These are phyloP conservation scores for Blastobotrys malaysiensis DNA, from an alignment of 1,139 yeast species.

Conservation along the genomic window DNA sequence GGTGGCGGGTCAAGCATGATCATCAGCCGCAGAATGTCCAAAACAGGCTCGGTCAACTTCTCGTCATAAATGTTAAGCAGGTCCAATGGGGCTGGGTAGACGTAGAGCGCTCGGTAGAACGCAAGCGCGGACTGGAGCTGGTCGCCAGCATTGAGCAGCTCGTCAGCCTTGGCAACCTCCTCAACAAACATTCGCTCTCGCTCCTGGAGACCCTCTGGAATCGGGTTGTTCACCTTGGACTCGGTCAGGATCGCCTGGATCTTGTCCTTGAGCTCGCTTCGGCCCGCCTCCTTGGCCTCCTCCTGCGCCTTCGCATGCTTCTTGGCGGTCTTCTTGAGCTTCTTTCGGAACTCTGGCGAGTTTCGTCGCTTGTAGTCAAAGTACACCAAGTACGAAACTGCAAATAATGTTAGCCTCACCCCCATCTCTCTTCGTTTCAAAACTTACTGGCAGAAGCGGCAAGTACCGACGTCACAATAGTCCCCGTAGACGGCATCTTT, in stretches of 20 bases:
- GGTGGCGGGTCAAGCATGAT: slow-evolving; percentile 86
- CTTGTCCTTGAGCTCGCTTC: slow-evolving; percentile 50
- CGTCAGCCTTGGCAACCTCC: slow-evolving; percentile 80
- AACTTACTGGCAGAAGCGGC: slow-evolving; percentile 31
- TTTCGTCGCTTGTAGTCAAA: slow-evolving; percentile 90
- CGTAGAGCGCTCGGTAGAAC: slow-evolving; percentile 91
- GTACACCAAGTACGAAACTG: slow-evolving; percentile 72
- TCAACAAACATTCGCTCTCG: slow-evolving; percentile 75
- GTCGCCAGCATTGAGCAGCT: slow-evolving; percentile 26
- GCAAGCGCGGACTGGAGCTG: slow-evolving; percentile 71
- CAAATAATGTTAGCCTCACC: slow-evolving; percentile 2
- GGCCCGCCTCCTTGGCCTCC: slow-evolving; percentile 54
- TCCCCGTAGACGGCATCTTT: slow-evolving; percentile 30
- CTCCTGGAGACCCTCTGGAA: slow-evolving; percentile 66
- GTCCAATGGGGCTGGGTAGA: slow-evolving; percentile 93
- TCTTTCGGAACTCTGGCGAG: slow-evolving; percentile 73
- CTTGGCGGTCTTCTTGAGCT: slow-evolving; percentile 55
- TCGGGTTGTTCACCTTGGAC: slow-evolving; percentile 64
- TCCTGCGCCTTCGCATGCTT: slow-evolving; percentile 52
- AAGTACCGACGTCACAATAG: slow-evolving; percentile 30
- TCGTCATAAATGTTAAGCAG: slow-evolving; percentile 84
- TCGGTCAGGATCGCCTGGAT: slow-evolving; percentile 57
- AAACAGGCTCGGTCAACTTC: slow-evolving; percentile 73
- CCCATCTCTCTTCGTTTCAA: not conserved
- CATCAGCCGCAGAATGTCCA: slow-evolving; percentile 81